Base-by-base conservation (phyloP, 2,329 filamentous ascomycete species). In the Chrysoporthe puriensis region DNA sequence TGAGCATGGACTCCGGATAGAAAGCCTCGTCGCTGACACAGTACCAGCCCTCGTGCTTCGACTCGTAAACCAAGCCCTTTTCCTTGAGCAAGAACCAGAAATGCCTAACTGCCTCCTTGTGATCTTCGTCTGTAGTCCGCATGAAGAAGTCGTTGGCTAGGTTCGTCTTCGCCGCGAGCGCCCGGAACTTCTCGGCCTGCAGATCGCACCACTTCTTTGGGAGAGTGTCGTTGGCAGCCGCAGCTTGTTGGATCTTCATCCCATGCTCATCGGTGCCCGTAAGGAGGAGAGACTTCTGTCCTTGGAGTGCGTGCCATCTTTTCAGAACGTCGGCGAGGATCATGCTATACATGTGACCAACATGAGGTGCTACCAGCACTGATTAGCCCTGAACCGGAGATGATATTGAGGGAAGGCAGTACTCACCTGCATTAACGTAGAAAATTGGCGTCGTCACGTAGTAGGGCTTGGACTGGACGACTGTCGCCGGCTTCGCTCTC, bases 221-320 rank as follows among this genome's bases (percentile, higher is more conserved):
- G 0, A 90, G 85, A 63, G 91, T 85, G 4, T 88, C 88, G 16
- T 91, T 88, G 72, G 88, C 87, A 7, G 85, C 82, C 1, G 96
- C 93, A 0, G 95, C 95, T 77, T 90, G 91, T 78, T 99, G 96
- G 32, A 98, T 91, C 85, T 99, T 99, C 87, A 97, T 91, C 56
- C 96, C 96, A 82, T 99, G 95, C 79, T 99, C 96, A 77, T 99
- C 96, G 46, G 94, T 98, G 68, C 96, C 96, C 1, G 96, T 99
- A 73, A 91, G 90, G 16, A 99, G 82, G 71, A 93, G 84, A 3
- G 94, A 91, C 60, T 85, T 81, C 42, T 88, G 78, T 48, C 92
- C 92, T 69, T 90, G 88, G 63, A 99, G 84, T 43, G 88, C 82
- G 76, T 96, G 88, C 93, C 94, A 99, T 80, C 96, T 87, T 80